phyloP scores from a whole-genome alignment of 2,329 filamentous ascomycete genomes.

The Colletotrichum tropicale region DNA sequence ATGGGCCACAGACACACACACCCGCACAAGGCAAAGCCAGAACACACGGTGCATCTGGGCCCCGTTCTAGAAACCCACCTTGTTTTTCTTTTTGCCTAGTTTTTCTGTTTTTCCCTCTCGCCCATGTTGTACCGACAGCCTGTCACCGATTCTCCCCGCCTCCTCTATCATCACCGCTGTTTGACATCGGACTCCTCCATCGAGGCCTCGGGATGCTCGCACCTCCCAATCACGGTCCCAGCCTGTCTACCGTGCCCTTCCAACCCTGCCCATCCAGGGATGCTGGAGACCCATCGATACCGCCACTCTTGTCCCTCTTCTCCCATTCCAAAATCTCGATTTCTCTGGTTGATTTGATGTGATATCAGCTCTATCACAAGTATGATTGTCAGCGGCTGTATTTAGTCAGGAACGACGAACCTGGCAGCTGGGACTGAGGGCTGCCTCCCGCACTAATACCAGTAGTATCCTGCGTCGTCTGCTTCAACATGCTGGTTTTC shows the following conservation, averaged over 20 bases:
- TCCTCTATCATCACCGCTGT: conserved; percentile 16
- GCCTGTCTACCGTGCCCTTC: background rate
- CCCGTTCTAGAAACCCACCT: conserved; percentile 7
- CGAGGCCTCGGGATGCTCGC: background rate
- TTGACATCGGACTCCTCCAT: background rate
- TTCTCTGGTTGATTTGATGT: background rate
- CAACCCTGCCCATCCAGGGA: background rate
- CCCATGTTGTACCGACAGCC: background rate
- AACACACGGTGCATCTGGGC: conserved; percentile 9
- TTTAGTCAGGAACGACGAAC: background rate
- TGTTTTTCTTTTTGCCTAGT: background rate
- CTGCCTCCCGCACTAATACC: background rate
- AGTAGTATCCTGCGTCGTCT: background rate
- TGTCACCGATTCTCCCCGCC: conserved; percentile 10
- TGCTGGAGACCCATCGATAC: background rate
- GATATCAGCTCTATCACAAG: background rate
- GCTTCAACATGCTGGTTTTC: background rate
- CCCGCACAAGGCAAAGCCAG: conserved; percentile 8
- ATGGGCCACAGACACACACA: background rate
- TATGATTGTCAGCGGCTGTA: background rate
- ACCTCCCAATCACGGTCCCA: background rate
- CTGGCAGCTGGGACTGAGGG: background rate
- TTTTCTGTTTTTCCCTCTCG: background rate
- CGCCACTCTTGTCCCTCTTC: background rate
- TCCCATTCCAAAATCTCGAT: background rate